A percentile compares a stretch with the other conserved stretches of the same genome.
Evolutionary conservation across 2,329 filamentous ascomycete genomes (phyloP).

Genomic region (Pseudocercospora ulei): DNA sequence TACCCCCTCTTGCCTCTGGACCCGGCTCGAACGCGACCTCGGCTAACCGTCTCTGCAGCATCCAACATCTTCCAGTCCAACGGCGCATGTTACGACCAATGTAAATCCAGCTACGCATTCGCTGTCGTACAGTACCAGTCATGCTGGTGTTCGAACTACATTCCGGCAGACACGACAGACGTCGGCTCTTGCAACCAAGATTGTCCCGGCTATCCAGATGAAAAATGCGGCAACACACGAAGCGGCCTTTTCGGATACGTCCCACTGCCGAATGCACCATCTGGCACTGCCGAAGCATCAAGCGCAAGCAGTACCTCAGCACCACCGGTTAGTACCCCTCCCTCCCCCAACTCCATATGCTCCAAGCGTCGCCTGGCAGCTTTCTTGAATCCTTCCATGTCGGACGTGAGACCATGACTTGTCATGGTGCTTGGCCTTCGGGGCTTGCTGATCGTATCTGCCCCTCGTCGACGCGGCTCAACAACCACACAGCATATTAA

Average conservation of each 20-base stretch:
- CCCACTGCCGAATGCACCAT: slow-evolving; percentile 44
- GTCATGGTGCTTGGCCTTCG: slow-evolving; percentile 1
- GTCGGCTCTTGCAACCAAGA: slow-evolving; percentile 45
- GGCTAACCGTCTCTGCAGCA: slow-evolving; percentile 25
- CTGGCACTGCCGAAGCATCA: slow-evolving; percentile 47
- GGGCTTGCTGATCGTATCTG: slow-evolving; percentile 1
- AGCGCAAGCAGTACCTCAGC: slow-evolving; percentile 21
- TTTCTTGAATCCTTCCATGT: slow-evolving; percentile 7
- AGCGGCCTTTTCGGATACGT: slow-evolving; percentile 57
- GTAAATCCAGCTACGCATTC: slow-evolving; percentile 51
- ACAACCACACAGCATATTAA: slow-evolving; percentile 17
- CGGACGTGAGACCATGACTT: slow-evolving; percentile 12
- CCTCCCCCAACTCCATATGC: slow-evolving; percentile 10
- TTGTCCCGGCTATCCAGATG: slow-evolving; percentile 60
- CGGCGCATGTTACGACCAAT: slow-evolving; percentile 56
- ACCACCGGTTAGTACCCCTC: slow-evolving; percentile 25
- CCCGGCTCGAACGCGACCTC: slow-evolving; percentile 6
- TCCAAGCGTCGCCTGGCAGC: slow-evolving; percentile 11
- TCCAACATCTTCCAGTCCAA: slow-evolving; percentile 51
- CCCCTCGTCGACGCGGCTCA: slow-evolving; percentile 5
- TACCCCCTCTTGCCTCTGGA: slow-evolving; percentile 18
- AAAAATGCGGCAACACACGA: slow-evolving; percentile 53
- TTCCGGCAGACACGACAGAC: slow-evolving; percentile 42
- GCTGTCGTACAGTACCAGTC: slow-evolving; percentile 55
- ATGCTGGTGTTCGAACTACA: slow-evolving; percentile 68